A percentile compares a stretch with the other conserved stretches of the same genome.
Conservation (phyloP, 2,329 filamentous ascomycete genomes). For the Verticillium nubilum region DNA sequence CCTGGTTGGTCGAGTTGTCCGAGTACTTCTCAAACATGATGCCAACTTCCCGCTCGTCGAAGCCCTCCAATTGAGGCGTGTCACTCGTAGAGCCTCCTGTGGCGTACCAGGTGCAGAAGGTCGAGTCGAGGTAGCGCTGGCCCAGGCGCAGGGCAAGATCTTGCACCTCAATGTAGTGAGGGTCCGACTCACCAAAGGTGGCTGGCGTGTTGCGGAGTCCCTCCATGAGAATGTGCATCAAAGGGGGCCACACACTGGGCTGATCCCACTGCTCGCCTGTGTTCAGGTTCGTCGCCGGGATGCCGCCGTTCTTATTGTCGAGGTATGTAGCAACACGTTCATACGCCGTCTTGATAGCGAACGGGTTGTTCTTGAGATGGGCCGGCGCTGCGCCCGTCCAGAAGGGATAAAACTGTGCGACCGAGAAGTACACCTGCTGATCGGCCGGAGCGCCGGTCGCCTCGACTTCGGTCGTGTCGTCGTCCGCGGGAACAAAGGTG, state of each 20-base stretch:
- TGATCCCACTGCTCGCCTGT: constrained; percentile 66
- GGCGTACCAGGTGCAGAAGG: constrained; percentile 65
- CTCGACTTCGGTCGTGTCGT: constrained; percentile 35
- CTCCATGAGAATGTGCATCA: constrained; percentile 59
- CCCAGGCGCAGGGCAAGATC: constrained; percentile 51
- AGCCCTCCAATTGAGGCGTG: constrained; percentile 43
- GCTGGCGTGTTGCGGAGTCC: constrained; percentile 55
- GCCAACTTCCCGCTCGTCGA: constrained; percentile 38
- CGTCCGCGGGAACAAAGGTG: constrained; percentile 45
- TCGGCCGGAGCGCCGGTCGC: constrained; percentile 42
- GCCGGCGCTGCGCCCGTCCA: constrained; percentile 60
- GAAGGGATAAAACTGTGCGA: constrained; percentile 62
- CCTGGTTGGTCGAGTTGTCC: constrained; percentile 53
- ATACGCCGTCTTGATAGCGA: constrained; percentile 50
- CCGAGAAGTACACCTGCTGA: constrained; percentile 51
- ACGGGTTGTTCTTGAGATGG: constrained; percentile 51
- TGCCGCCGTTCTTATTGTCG: constrained; percentile 45
- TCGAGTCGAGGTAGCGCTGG: constrained; percentile 61
- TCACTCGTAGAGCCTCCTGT: constrained; percentile 56
- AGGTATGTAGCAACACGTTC: constrained; percentile 48
- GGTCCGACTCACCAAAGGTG: constrained; percentile 47
- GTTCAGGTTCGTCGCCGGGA: constrained; percentile 55
- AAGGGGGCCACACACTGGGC: constrained; percentile 64
- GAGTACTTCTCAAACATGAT: constrained; percentile 69
- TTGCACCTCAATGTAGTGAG: constrained; percentile 48